A percentile compares a stretch with the other conserved stretches of the same genome.
Evolutionary conservation across 768 basidiomycete genomes (phyloP).

Genomic region (Rhodotorula paludigena): DNA sequence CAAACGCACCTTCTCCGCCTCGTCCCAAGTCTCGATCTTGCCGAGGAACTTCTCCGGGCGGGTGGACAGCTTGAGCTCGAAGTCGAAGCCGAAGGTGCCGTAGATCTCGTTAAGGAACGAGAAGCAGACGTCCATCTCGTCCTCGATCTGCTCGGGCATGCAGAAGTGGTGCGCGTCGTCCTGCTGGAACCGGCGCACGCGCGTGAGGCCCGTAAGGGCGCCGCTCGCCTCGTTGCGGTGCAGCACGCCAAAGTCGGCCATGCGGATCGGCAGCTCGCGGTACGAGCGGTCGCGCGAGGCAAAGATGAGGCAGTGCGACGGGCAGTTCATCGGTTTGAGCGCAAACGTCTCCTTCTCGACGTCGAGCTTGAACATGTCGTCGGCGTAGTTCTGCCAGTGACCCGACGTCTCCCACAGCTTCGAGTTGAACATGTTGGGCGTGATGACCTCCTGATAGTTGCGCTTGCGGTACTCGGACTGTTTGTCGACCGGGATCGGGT

Average conservation of each 20-base stretch:
- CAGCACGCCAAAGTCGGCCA: slow-evolving; percentile 97
- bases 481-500: too few relatives aligned
- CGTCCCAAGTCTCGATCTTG: slow-evolving; percentile 79
- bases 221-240: slow-evolving; percentile 96
- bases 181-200: slow-evolving; percentile 91
- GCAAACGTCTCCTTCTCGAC: slow-evolving; percentile 95
- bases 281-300: slow-evolving; percentile 89
- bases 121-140: slow-evolving; percentile 79
- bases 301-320: slow-evolving; percentile 93
- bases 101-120: slow-evolving; percentile 94
- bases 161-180: slow-evolving; percentile 99
- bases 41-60: slow-evolving; percentile 93
- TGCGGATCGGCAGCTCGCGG: slow-evolving; percentile 89
- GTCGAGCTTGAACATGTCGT: slow-evolving; percentile 93
- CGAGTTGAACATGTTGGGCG: slow-evolving; percentile 93
- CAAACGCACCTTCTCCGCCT: slow-evolving; percentile 67
- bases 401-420: slow-evolving; percentile 98
- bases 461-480: slow-evolving; percentile 90
- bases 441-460: slow-evolving; percentile 95
- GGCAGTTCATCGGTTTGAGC: slow-evolving; percentile 90
- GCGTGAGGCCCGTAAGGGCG: slow-evolving; percentile 82
- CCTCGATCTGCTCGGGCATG: slow-evolving; percentile 85
- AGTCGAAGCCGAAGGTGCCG: slow-evolving; percentile 88
- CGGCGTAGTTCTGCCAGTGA: slow-evolving; percentile 96
- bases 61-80: slow-evolving; percentile 88